A percentile compares a stretch with the other conserved stretches of the same genome.
phyloP scores from a whole-genome alignment of 805 yeast genomes.

The Wickerhamomyces chambardii region DNA sequence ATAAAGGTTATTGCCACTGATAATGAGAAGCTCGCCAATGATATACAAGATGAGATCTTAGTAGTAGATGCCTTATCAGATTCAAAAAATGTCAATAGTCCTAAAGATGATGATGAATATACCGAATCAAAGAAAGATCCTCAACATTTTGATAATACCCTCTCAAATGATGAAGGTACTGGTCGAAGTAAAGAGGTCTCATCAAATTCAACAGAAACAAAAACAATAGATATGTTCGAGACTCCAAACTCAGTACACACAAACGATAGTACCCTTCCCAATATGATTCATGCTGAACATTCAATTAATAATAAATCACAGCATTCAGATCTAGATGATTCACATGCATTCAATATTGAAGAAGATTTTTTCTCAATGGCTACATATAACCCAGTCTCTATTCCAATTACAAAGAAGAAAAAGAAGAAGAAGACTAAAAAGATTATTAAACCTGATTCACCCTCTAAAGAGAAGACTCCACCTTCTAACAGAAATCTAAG shows the following conservation, averaged over 20 bases:
- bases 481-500: not conserved
- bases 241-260: too few species aligned
- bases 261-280: too few species aligned
- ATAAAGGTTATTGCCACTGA: too few species aligned
- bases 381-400: not conserved
- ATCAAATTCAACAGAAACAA: too few species aligned
- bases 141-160: too few species aligned
- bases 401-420: conserved; percentile 7
- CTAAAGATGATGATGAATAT: not conserved
- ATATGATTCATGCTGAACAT: too few species aligned
- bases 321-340: not conserved
- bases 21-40: too few species aligned
- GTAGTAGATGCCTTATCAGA: conserved; percentile 13
- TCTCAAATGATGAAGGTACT: too few species aligned
- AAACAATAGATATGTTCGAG: too few species aligned
- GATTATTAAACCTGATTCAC: not conserved
- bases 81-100: conserved; percentile 17
- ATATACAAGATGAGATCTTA: conserved; percentile 14
- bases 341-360: conserved; percentile 4
- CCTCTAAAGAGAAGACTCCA: not conserved
- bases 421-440: conserved; percentile 8
- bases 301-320: not conserved
- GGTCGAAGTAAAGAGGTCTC: too few species aligned
- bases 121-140: too few species aligned
- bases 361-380: conserved; percentile 20